A percentile compares a stretch with the other conserved stretches of the same genome.
Conservation (phyloP, 192 early-diverging fungal genomes). For the Coemansia umbellata region DNA sequence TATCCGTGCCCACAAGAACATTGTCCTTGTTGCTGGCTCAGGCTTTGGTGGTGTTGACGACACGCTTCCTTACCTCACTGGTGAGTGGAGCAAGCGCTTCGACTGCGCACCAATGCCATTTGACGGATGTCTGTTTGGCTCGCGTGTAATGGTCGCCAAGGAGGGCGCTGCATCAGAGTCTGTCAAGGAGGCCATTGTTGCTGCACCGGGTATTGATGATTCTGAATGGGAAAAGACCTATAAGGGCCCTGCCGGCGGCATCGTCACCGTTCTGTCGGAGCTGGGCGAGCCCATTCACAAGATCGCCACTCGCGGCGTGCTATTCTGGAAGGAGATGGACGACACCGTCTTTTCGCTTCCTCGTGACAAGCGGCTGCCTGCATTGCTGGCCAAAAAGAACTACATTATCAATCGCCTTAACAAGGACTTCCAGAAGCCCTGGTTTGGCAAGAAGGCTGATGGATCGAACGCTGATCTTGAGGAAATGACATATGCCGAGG, state of each 20-base stretch:
- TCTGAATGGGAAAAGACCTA: slow-evolving; percentile 91
- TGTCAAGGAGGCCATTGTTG: slow-evolving; percentile 87
- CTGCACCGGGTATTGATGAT: slow-evolving; percentile 82
- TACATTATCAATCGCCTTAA: slow-evolving; percentile 90
- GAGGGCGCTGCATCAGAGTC: slow-evolving; percentile 74
- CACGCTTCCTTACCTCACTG: slow-evolving; percentile 88
- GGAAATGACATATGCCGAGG: slow-evolving; percentile 94
- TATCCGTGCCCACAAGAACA: slow-evolving; percentile 78
- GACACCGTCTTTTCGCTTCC: slow-evolving; percentile 86
- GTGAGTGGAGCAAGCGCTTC: slow-evolving; percentile 82
- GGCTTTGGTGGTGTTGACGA: slow-evolving; percentile 89
- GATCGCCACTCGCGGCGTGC: slow-evolving; percentile 88
- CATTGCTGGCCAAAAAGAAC: slow-evolving; percentile 80
- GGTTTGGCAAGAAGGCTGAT: slow-evolving; percentile 85
- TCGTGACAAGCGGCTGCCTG: slow-evolving; percentile 79
- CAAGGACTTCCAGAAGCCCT: slow-evolving; percentile 91
- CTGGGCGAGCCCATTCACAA: slow-evolving; percentile 97
- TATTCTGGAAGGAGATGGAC: slow-evolving; percentile 92
- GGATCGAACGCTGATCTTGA: slow-evolving; percentile 73
- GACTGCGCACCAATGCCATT: slow-evolving; percentile 91
- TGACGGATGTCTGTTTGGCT: slow-evolving; percentile 88
- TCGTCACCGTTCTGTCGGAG: slow-evolving; percentile 91
- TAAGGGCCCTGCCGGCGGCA: slow-evolving; percentile 80
- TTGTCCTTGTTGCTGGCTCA: slow-evolving; percentile 85
- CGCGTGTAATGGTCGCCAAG: slow-evolving; percentile 92